Base-by-base conservation (phyloP, 202 grass and related monocot genomes). In the Hordeum pubiflorum region DNA sequence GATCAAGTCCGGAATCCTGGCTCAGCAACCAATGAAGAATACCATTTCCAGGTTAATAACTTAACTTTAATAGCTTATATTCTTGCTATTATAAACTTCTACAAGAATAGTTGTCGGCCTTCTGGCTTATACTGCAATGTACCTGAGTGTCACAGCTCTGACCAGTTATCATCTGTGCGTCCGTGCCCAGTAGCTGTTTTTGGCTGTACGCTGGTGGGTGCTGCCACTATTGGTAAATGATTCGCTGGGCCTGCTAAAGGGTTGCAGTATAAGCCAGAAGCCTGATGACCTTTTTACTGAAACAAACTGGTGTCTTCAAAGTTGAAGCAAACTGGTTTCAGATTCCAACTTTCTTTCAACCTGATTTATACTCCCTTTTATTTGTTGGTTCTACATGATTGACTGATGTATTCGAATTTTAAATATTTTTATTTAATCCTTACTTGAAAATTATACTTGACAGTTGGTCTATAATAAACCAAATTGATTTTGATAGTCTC, bases 1-100 rank as follows among this genome's bases (percentile, higher is more conserved):
- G 86, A 89, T 92, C 80, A 89, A 86, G 65, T 79, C 2, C 77
- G 3, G 67, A 83, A 46, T 74, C 80, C 90, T 80, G 69, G 43
- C 80, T 76, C 77, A 31, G 77, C 77, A 34, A 79, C n/a, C 67
- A 89, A 75, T 61, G 83, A 64, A 50, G 86, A 92, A 86, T 89
- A 84, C 61, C 83, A 89, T 86, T 86, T 81, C 57, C 83, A 92
- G 90, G 90, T 92, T 81, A 84, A 18, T 69, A 54, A 54, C 17
- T 54, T 54, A 54, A 54, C 6, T 54, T 54, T 54, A 54, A 54
- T 54, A 67, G 24, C 20, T 55, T 82, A 8, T 9, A 37, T 29
- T 48, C 26, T 76, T 18, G 13, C 26, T 76, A 41, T 73, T 65
- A 26, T 78, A 78, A 15, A 54, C 27, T 63, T 70, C 37, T 77